Base-by-base conservation (phyloP, 1,284 basidiomycete genomes). In the Fistulina hepatica region DNA sequence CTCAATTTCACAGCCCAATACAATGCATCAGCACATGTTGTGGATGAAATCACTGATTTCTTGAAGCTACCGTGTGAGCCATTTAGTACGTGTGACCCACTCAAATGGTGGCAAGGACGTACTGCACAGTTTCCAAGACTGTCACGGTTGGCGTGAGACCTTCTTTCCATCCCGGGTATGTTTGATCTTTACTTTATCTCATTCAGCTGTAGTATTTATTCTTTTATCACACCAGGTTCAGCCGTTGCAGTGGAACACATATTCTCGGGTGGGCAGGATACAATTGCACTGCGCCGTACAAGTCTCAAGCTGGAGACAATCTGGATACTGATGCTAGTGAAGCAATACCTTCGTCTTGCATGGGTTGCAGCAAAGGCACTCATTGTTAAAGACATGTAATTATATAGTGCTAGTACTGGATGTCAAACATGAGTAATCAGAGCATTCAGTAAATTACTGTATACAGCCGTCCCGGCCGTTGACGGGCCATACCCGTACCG, bases 201-300 rank as follows among this genome's bases (percentile, higher is more conserved):
- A 12, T 16, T n/a, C 19, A 15, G 6, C 33, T 22, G 13, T 9
- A 9, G 34, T 20, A 21, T n/a, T 8, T 15, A 19, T 7, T 5
- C 21, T 28, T 28, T 15, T 6, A 19, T 28, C 23, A 2, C 11
- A 26, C 17, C 26, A 59, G 57, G 57, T 0, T 56, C 55, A 21
- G 54, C 56, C 13, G 58, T 60, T n/a, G 54, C 57, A 11, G 58
- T 60, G 11, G 54, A 60, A 36, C 48, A 52, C 1, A 51, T 61
- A 7, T 63, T 61, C 36, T 63, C 59, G 4, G 52, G 58, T 26
- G 57, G 55, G 13, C 42, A 53, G 4, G 57, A 62, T 41, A 59
- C 57, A 8, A 59, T 61, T 21, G 55, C 56, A 5, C 39, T 62
- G n/a, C 48, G 56, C 2, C 50, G 52, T 30, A 51, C 59, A 2